Evolutionary conservation across 345 rosid species (phyloP), one percentile per base, ranked within the genome.

Genomic region (Gossypium australe): DNA sequence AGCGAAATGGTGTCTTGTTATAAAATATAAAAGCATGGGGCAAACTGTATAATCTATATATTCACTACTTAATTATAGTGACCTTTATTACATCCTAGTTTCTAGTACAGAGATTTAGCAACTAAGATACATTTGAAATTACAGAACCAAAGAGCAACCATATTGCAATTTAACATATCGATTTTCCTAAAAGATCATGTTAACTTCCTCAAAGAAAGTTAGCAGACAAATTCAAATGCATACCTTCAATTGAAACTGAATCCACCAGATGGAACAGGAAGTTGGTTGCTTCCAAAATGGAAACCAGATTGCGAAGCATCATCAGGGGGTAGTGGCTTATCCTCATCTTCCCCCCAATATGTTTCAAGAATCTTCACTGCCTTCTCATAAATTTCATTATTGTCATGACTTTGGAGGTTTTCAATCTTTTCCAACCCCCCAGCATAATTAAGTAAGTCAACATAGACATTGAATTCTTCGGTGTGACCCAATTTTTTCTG

Each of bases 381-480:
- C 82, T 84, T 89, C 81, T 89, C 87, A 72, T 87, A 87, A 66
- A 89, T 89, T 51, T 89, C 89, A 24, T 82, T 80, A 78, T 89
- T 88, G 82, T 88, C 91, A 27, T 91, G 94, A 72, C 82, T 84
- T 80, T 89, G 94, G 59, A 91, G 90, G 76, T 82, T 87, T 77
- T 89, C 92, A 56, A 91, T 88, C 84, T 89, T 91, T 66, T 91
- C 92, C 73, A 88, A 77, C 14, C 97, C 94, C 22, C 88, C 89
- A 44, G 97, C 90, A 67, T 91, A 91, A 43, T 89, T 91, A 75
- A 89, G 85, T 82, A 87, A 74, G 63, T 87, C 81, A 59, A 85
- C 87, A 77, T 80, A 88, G 24, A 80, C 59, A 74, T 91, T 91
- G 22, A 79, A 81, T 7, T 84, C 91, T 61, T 81, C 87, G 1